Percentiles rank a stretch among this genome's conserved stretches.
Conservation (phyloP, 2,329 filamentous ascomycete species). For the Claviceps cyperi region DNA sequence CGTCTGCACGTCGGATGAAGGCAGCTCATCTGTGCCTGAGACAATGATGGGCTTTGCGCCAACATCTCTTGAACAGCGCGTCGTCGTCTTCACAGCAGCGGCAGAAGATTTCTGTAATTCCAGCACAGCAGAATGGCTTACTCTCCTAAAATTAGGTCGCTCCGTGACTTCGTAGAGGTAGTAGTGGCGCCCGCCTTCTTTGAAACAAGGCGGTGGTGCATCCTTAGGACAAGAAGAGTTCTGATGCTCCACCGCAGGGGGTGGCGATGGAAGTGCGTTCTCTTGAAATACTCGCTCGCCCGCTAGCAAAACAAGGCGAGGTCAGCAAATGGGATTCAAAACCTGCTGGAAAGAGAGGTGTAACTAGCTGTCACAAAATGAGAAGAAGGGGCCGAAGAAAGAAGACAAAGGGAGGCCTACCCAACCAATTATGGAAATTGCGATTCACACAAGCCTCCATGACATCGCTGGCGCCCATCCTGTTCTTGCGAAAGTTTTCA, state of each 20-base stretch:
- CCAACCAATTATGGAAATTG: constrained; percentile 22
- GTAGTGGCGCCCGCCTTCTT: constrained; percentile 14
- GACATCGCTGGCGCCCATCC: constrained; percentile 10
- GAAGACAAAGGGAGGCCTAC: constrained; percentile 12
- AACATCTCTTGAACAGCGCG: neutral
- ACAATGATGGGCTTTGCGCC: neutral
- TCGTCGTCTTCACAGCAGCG: constrained; percentile 9
- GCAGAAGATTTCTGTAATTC: constrained; percentile 16
- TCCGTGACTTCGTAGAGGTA: constrained; percentile 8
- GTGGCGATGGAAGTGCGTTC: constrained; percentile 17
- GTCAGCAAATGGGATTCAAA: neutral
- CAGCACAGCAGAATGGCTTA: constrained; percentile 6
- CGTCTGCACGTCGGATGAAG: neutral
- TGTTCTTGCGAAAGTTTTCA: constrained; percentile 4
- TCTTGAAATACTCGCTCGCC: constrained; percentile 14
- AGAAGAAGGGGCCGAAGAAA: neutral
- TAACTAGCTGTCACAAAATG: neutral
- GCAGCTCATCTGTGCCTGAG: neutral
- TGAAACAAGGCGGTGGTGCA: constrained; percentile 8
- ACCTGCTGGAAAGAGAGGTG: neutral
- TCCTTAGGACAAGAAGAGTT: constrained; percentile 10
- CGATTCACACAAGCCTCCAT: constrained; percentile 13
- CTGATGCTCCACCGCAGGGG: constrained; percentile 8
- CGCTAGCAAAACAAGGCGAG: constrained; percentile 9
- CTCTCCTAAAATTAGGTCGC: neutral